Percentiles rank a stretch among this genome's conserved stretches.
phyloP scores from a whole-genome alignment of 2,329 filamentous ascomycete species.

The Chalaropsis ovoidea region DNA sequence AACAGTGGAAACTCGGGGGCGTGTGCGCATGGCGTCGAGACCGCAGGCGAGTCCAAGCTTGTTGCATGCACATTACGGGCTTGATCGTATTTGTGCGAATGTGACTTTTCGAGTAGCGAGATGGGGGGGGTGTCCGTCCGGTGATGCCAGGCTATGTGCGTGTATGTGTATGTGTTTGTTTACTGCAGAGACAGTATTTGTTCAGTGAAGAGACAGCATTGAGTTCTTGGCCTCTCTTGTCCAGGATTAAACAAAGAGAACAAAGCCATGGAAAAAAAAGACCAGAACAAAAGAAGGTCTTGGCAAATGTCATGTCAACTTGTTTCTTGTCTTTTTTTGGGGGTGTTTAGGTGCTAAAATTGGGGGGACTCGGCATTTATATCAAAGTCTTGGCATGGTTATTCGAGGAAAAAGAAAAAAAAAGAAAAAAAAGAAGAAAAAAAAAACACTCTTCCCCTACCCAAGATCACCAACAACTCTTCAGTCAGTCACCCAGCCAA shows the following conservation, averaged over 20 bases:
- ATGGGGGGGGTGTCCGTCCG: not conserved
- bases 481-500: too few relatives aligned
- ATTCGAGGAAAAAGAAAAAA: not conserved
- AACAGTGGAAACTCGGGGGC: not conserved
- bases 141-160: not conserved
- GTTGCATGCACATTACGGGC: not conserved
- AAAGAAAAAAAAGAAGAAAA: too few relatives aligned
- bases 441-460: too few relatives aligned
- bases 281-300: not conserved
- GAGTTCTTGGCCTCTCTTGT: too few relatives aligned
- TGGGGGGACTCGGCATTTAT: not conserved
- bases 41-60: not conserved
- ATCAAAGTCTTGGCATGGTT: conserved; percentile 10
- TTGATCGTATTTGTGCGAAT: conserved; percentile 6
- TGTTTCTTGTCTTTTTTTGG: too few relatives aligned
- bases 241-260: too few relatives aligned
- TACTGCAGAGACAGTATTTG: too few relatives aligned
- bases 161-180: not conserved
- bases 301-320: not conserved
- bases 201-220: too few relatives aligned
- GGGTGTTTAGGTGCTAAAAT: not conserved
- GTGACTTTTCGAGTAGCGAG: not conserved
- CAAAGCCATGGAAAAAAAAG: not conserved
- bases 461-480: too few relatives aligned
- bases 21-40: not conserved